These are phyloP conservation scores for Neofusicoccum cordaticola DNA, from an alignment of 2,329 filamentous ascomycete genomes.

Conservation along the genomic window DNA sequence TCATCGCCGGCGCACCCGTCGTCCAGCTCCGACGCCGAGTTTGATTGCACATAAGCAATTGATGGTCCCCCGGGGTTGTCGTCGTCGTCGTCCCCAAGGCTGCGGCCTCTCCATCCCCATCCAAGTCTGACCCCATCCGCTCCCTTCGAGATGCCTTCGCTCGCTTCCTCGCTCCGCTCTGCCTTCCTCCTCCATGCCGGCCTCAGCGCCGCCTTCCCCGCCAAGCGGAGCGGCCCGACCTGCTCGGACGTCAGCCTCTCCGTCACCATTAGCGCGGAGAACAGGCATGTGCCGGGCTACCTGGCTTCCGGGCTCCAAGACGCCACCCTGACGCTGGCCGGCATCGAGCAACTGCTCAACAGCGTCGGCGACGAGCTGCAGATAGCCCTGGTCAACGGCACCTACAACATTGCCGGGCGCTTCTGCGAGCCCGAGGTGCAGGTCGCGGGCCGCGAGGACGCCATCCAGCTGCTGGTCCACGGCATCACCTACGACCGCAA, in stretches of 20 bases:
- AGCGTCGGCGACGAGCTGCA: slow-evolving; percentile 3
- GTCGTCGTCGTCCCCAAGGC: not conserved
- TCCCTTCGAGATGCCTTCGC: not conserved
- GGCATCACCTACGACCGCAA: slow-evolving; percentile 39
- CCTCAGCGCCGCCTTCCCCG: not conserved
- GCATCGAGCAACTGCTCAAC: not conserved
- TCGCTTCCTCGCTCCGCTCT: not conserved
- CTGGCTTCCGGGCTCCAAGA: not conserved
- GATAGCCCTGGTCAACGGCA: slow-evolving; percentile 2
- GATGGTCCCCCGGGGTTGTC: not conserved
- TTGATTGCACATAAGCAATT: not conserved
- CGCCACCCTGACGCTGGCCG: not conserved
- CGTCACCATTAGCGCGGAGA: slow-evolving; percentile 2
- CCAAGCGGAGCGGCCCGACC: not conserved
- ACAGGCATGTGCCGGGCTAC: not conserved
- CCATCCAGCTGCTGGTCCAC: slow-evolving; percentile 40
- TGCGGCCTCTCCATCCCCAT: not conserved
- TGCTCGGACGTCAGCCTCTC: not conserved
- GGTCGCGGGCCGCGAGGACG: not conserved
- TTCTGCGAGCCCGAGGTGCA: slow-evolving; percentile 10
- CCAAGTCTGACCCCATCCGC: not conserved
- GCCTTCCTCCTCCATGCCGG: not conserved
- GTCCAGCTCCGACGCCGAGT: not conserved
- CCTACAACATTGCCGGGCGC: slow-evolving; percentile 1
- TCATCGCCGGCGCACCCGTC: not conserved